Evolutionary conservation across 2,329 filamentous ascomycete species (phyloP), one percentile per base, ranked within the genome.

Genomic region (Malbranchea cinnamomea): DNA sequence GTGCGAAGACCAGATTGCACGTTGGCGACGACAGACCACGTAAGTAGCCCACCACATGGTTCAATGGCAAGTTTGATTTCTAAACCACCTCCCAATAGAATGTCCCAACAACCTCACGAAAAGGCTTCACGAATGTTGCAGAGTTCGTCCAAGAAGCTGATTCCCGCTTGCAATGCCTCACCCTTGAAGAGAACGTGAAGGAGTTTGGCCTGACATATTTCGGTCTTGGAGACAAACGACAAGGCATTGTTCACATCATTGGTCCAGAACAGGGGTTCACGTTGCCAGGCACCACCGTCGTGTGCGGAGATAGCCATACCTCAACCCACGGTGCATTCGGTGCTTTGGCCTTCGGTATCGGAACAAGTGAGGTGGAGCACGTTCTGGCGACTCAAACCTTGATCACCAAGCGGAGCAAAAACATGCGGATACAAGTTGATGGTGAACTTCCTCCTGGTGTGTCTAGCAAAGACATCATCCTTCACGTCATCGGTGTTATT

Each of bases 221-320:
- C 52, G 89, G 89, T 38, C 75, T 98, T 40, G 81, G 78, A 44
- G 87, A 95, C 60, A 91, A 89, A 68, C 77, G 89, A 41, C 89
- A 98, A 61, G 89, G 89, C 42, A 98, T 98, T 47, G 89, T 95
- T 35, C 89, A 98, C 61, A 82, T 98, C 48, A 95, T 98, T 46
- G 89, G 89, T 20, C 89, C 89, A 23, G 89, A 98, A 65, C 89
- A 98, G 59, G 89, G 89, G 43, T 98, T 98, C 66, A 98, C 89
- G 33, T 77, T 95, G 21, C 89, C 89, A 23, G 89, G 83, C 43
- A 95, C 89, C 32, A 98, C 89, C 3, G 80, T 95, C 21, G 89
- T 95, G 41, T 95, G 89, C 52, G 89, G 89, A 56, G 89, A 98
- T 68, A 92, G 81, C 50, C 89, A 98, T 56, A 98, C 89, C 26